Evolutionary conservation across 2,329 filamentous ascomycete species (phyloP), one percentile per base, ranked within the genome.

Genomic region (Ilyonectria mors-panacis): DNA sequence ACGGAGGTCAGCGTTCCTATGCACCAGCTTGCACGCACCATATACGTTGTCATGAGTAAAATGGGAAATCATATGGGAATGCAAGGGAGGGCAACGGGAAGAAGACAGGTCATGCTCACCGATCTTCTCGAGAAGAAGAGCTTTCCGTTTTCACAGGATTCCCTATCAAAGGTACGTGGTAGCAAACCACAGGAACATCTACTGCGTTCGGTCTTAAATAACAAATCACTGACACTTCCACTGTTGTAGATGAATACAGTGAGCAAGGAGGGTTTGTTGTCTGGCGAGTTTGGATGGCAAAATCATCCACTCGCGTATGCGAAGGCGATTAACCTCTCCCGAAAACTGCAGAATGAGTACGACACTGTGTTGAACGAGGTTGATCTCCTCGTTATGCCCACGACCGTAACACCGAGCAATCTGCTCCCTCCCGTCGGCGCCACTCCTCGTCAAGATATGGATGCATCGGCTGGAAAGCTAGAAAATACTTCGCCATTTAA

Each of bases 401-500:
- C 45, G 9, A 37, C 39, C 9, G 54, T 54, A 13, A 53, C 59
- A 9, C n/a, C 44, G 15, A 54, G 54, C 8, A 56, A 51, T 7
- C 30, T 39, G 9, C 60, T 57, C n/a, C 28, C 60, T 4, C 23
- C 51, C 13, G 35, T 30, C 17, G 60, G 51, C 5, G 42, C 60
- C 2, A 45, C 23, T 4, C 51, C 60, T 13, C 19, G 28, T 7
- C n/a, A 57, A 26, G 33, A 64, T 19, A 58, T 64, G n/a, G 26
- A 45, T 4, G 59, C 59, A 15, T 21, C 39, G 13, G 35, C 23
- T 15, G 61, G 54, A 3, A 15, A 59, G 12, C 39, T 45, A 4
- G 55, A 33, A 4, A 64, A 64, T 21, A 64, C 61, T 13, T 44
- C 42, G 7, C 42, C 39, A 17, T 64, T 64, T 30, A 44, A 64